Percentiles rank a stretch among this genome's conserved stretches.
Evolutionary conservation across 805 yeast genomes (phyloP).

Genomic region (Barnettozyma vustinii): DNA sequence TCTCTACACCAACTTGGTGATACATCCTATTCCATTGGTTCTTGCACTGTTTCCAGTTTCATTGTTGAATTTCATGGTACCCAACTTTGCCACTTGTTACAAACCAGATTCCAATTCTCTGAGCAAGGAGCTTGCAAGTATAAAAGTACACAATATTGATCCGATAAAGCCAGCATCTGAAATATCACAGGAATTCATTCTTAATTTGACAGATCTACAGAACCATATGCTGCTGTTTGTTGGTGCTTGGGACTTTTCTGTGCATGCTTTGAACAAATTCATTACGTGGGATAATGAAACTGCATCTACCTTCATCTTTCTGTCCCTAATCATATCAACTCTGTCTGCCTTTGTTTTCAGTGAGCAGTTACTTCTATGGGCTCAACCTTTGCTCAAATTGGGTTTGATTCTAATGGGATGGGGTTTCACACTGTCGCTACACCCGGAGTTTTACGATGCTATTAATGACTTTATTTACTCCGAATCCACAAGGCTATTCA

Average conservation of each 20-base stretch:
- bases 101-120: constrained; percentile 45
- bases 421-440: constrained; percentile 38
- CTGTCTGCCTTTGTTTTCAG: constrained; percentile 27
- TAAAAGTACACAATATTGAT: not conserved
- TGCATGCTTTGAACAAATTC: constrained; percentile 45
- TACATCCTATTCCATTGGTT: constrained; percentile 51
- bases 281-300: constrained; percentile 61
- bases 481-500: constrained; percentile 57
- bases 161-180: constrained; percentile 62
- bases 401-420: constrained; percentile 41
- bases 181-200: constrained; percentile 66
- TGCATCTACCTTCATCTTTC: constrained; percentile 47
- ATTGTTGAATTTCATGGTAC: constrained; percentile 53
- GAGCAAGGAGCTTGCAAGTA: not conserved
- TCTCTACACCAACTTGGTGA: constrained; percentile 44
- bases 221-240: constrained; percentile 71
- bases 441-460: constrained; percentile 48
- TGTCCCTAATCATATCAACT: constrained; percentile 31
- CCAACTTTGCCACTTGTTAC: constrained; percentile 57
- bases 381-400: constrained; percentile 33
- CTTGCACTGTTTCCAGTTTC: constrained; percentile 50
- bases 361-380: constrained; percentile 21
- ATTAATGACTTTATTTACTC: constrained; percentile 46
- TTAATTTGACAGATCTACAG: constrained; percentile 80
- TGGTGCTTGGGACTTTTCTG: constrained; percentile 50